Conservation (phyloP, 1,284 basidiomycete species). For the Trichosporon ovoides region DNA sequence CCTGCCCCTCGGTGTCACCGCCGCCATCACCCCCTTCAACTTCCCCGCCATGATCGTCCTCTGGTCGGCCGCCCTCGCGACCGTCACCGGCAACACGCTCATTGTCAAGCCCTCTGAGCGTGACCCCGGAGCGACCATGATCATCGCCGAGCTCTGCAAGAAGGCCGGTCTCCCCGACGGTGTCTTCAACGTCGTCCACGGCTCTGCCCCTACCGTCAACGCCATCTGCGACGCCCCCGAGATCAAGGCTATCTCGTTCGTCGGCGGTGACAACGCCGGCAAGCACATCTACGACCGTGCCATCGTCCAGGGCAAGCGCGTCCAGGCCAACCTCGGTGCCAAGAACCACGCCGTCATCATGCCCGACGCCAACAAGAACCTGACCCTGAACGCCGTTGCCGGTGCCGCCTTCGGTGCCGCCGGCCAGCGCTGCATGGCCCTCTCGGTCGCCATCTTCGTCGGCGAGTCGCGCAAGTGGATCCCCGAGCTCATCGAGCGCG, state of each 20-base stretch:
- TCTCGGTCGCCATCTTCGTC: slow-evolving; percentile 78
- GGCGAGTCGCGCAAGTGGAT: slow-evolving; percentile 79
- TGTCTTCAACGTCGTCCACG: slow-evolving; percentile 85
- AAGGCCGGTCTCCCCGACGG: slow-evolving; percentile 67
- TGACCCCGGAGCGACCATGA: slow-evolving; percentile 94
- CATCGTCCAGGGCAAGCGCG: slow-evolving; percentile 67
- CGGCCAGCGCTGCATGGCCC: slow-evolving; percentile 93
- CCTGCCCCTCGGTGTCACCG: slow-evolving; percentile 61
- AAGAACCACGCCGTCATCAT: slow-evolving; percentile 95
- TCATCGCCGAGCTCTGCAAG: slow-evolving; percentile 89
- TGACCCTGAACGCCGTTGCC: slow-evolving; percentile 84
- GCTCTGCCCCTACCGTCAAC: slow-evolving; percentile 82
- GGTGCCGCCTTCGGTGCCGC: slow-evolving; percentile 97
- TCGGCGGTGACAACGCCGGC: slow-evolving; percentile 91
- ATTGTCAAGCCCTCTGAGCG: slow-evolving; percentile 94
- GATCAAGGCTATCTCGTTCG: slow-evolving; percentile 93
- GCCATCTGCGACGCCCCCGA: slow-evolving; percentile 85
- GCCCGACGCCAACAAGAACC: slow-evolving; percentile 95
- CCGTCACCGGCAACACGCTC: slow-evolving; percentile 69
- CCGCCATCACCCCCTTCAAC: slow-evolving; percentile 69
- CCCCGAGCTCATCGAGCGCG: slow-evolving; percentile 77
- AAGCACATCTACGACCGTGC: slow-evolving; percentile 83
- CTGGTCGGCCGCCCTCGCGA: slow-evolving; percentile 76
- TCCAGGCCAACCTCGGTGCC: slow-evolving; percentile 86
- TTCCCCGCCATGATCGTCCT: slow-evolving; percentile 88